Base-by-base conservation (phyloP, 352 stramenopile genomes). In the Plasmopara halstedii region DNA sequence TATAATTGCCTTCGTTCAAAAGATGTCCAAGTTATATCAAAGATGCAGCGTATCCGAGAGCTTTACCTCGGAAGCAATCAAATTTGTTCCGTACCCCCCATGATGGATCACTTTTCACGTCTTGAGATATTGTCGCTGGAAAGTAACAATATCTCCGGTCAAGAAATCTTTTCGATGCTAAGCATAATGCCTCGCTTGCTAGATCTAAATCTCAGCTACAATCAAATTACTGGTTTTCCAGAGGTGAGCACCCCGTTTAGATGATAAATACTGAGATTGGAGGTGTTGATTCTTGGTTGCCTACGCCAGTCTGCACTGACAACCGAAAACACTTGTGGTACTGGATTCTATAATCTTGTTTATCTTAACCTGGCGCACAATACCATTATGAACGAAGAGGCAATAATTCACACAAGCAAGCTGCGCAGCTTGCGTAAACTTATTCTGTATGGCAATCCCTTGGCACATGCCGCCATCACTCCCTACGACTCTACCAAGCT, bases 341-440 rank as follows among this genome's bases (percentile, higher is more conserved):
- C 62, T 1, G 76, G 73, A 0, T 88, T 88, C 43, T 80, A 75
- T 44, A 68, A 62, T 20, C 69, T 91, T 19, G 50, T 79, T 17
- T 87, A 88, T 43, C 48, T 91, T 14, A 88, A 88, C 46, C 58
- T 91, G 13, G 62, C 79, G 3, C 64, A 88, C 61, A 91, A 91
- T 26, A 62, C 62, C 36, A 77, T 91, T 41, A 43, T 44, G 0
- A 42, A 79, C 0, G 79, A 91, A 49, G 58, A 62, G 0, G 62
- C 56, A 13, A 56, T 88, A 19, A 38, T 81, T 8, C 51, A 63
- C 34, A 68, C 65, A 2, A 64, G 46, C 31, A 62, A 87, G 31
- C 42, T 91, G 7, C 65, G 67, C 14, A 73, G 64, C 19, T 58
- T 91, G 11, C 67, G 70, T 5, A 86, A 86, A 29, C 56, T 88